Base-by-base conservation (phyloP, 805 yeast genomes). In the Komagataella ulmi region DNA sequence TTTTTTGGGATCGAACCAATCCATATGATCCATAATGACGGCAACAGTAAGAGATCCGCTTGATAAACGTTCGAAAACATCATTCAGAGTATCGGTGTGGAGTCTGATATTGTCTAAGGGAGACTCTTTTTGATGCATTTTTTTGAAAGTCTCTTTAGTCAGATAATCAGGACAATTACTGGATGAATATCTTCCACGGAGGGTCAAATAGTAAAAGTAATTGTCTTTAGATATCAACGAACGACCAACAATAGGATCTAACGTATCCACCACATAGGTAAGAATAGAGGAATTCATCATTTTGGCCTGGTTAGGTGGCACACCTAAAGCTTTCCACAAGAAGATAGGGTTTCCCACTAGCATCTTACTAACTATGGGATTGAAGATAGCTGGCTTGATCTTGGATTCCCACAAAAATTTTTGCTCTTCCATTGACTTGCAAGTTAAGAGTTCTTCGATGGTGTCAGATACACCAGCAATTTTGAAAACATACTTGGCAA, bases 11-110 rank as follows among this genome's bases (percentile, higher is more conserved):
- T 82, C 81, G 61, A 86, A 86, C 95, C 95, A 86, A 66, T 87
- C 95, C 93, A 87, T 85, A 65, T 86, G 95, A 65, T 86, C 95
- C 95, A 86, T 86, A 51, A 86, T 83, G 46, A 86, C 77, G 36
- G 91, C 91, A 58, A 83, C 81, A 3, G 90, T 81, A 47, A 86
- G 73, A 8, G 88, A 77, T 52, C 77, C 74, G 49, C 74, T 70
- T 23, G 80, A 70, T 51, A 86, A 69, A 55, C 93, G 74, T 46
- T 77, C 80, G 55, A 84, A 78, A 2, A 87, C 93, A 59, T 85
- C 89, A 60, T 79, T 82, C 59, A 86, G 71, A 53, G 81, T 80
- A 64, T 87, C 95, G 1, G 95, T 86, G 66, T 86, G 95, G 48
- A 86, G 67, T 61, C 93, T 76, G 56, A 86, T 79, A 52, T 78